Evolutionary conservation across 208 protist species (phyloP), one percentile per base, ranked within the genome.

Genomic region (Endotrypanum monterogeii): DNA sequence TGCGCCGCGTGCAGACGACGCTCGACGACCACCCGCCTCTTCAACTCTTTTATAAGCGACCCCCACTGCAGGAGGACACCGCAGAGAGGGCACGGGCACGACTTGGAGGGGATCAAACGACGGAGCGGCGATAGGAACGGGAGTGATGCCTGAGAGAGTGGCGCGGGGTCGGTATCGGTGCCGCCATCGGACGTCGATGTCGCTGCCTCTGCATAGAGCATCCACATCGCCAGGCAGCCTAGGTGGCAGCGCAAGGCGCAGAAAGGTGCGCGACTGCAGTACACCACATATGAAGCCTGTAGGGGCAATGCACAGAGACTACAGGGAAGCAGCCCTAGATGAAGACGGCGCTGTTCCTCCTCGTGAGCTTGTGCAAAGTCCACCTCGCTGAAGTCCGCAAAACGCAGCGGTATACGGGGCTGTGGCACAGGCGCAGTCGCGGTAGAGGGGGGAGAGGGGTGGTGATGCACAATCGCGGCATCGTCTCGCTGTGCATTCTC

Each of bases 151-250:
- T 48, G 54, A 18, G 56, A 73, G 54, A 39, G 44, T 54, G 56
- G 44, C 58, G 52, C 54, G n/a, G 58, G 18, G 48, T 54, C 25
- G 63, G 28, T 46, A 35, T 32, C 35, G 20, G 54, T 32, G 32
- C 51, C 51, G 51, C 39, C 67, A 23, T 60, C 37, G 18, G 67
- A 23, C 8, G 48, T 12, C 12, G 18, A 67, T 37, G 28, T 16
- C 54, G 32, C 37, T n/a, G 71, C 55, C 56, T 72, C 71, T 35
- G 48, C 46, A 74, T 89, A 76, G 16, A 80, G 83, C 74, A 90
- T 83, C 89, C 90, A 96, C 85, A 96, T 85, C 32, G 86, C 87
- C 16, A 95, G 78, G 71, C 92, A 96, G 18, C 74, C 61, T 28
- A 95, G 58, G 78, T 96, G 92, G 12, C 79, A 67, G 23, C 80